Base-by-base conservation (phyloP, 73 alveolate species). In the Paramecium primaurelia region DNA sequence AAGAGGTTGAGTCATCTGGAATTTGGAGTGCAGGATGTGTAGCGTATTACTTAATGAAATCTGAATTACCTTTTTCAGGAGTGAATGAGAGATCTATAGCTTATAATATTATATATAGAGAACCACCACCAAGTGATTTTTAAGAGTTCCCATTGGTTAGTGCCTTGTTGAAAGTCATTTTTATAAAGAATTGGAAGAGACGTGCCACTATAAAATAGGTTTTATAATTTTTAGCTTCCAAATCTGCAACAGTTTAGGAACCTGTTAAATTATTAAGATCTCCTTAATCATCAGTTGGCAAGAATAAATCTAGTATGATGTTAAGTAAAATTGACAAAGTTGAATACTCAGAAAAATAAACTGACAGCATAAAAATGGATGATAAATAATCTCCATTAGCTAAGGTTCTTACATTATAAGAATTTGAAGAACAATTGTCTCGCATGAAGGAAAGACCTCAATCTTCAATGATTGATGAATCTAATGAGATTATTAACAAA, bases 21-120 rank as follows among this genome's bases (percentile, higher is more conserved):
- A 80, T 80, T 20, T 80, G 91, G 91, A 45, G 77, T 45, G 71
- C 18, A 25, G 91, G 91, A 22, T 45, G 71, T 16, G 20, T 80
- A 26, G 71, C 75, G 22, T 80, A 80, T 14, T 80, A 45, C 16
- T 28, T 80, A 20, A 49, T 80, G 58, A 80, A 40, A 47, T 40
- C 36, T 11, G 47, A 80, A 22, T 40, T 80, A 58, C 91, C 91
- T 32, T 80, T 80, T 80, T 45, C 20, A 4, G 91, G 91, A 26
- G 91, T 11, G 2, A 80, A 28, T 47, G 91, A 80, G 34, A 80
- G 34, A 47, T 32, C 44, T 12, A 22, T 49, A 10, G 91, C 91
- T n/a, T 80, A 80, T 25, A 80, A 80, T 45, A 80, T 80, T 1
- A 80, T 80, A 26, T 80, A 80, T 47, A 80, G 58, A 47, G 71